These are phyloP conservation scores for Waitea zeae DNA, from an alignment of 1,284 basidiomycete species.

Conservation along the genomic window DNA sequence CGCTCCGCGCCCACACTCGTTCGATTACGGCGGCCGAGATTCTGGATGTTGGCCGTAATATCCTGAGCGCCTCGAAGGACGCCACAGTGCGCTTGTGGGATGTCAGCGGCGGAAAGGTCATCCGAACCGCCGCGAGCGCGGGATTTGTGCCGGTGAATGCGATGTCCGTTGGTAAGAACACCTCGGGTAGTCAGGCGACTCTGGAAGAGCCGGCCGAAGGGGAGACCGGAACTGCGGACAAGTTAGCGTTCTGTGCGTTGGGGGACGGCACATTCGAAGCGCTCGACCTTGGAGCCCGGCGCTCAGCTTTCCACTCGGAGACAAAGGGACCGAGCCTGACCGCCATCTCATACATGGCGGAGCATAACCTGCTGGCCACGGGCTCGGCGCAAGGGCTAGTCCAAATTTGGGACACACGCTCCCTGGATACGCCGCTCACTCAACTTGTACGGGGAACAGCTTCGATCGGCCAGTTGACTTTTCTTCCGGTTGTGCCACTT, in stretches of 20 bases:
- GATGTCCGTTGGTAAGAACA: constrained; percentile 23
- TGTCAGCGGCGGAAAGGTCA: constrained; percentile 34
- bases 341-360: constrained; percentile 29
- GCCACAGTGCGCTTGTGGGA: constrained; percentile 65
- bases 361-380: constrained; percentile 32
- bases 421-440: constrained; percentile 20
- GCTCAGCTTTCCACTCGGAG: constrained; percentile 21
- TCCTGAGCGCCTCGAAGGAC: constrained; percentile 49
- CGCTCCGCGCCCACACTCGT: constrained; percentile 52
- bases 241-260: constrained; percentile 35
- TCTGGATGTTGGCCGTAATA: constrained; percentile 41
- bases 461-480: constrained; percentile 34
- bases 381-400: constrained; percentile 48
- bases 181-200: constrained; percentile 5
- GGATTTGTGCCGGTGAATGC: constrained; percentile 24
- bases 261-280: constrained; percentile 37
- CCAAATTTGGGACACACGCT: constrained; percentile 34
- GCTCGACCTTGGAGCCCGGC: constrained; percentile 38
- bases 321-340: constrained; percentile 21
- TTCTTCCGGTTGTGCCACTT: constrained; percentile 11
- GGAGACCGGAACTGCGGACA: constrained; percentile 17
- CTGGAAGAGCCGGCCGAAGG: constrained; percentile 9
- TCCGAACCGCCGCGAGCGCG: constrained; percentile 19
- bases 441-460: constrained; percentile 37
- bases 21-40: constrained; percentile 43